These are phyloP conservation scores for Naumovozyma dairenensis DNA, from an alignment of 805 yeast genomes.

Conservation along the genomic window DNA sequence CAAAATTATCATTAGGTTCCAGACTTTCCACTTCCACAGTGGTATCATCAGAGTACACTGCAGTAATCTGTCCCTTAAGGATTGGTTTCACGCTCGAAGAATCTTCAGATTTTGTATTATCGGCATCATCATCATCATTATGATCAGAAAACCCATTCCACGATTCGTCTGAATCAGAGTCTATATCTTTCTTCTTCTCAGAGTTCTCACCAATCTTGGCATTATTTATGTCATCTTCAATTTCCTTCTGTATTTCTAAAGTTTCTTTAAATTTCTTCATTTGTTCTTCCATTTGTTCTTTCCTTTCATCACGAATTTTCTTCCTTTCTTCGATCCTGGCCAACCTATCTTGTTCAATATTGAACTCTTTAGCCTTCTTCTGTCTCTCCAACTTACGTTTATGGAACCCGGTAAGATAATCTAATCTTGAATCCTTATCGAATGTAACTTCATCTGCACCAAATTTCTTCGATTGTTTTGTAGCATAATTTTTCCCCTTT, in stretches of 20 bases:
- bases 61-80: conserved; percentile 20
- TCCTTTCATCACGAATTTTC: conserved; percentile 50
- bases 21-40: conserved; percentile 41
- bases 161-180: conserved; percentile 21
- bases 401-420: conserved; percentile 90
- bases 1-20: conserved; percentile 42
- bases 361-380: conserved; percentile 70
- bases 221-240: conserved; percentile 17
- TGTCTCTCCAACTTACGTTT: conserved; percentile 83
- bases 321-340: conserved; percentile 70
- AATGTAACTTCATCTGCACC: conserved; percentile 79
- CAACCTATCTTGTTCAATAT: conserved; percentile 66
- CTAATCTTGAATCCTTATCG: conserved; percentile 68
- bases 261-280: conserved; percentile 27
- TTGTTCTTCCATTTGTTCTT: conserved; percentile 54
- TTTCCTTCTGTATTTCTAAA: conserved; percentile 18
- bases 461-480: conserved; percentile 52
- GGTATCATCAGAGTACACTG: conserved; percentile 30
- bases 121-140: conserved; percentile 14
- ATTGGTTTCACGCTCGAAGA: conserved; percentile 24
- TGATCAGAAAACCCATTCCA: conserved; percentile 34
- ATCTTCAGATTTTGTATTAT: conserved; percentile 10
- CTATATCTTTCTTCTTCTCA: conserved; percentile 10
- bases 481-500: conserved; percentile 73
- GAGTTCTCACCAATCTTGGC: no score